Evolutionary conservation across 2,329 filamentous ascomycete genomes (phyloP), one percentile per base, ranked within the genome.

Genomic region (Fusarium verrucosum): DNA sequence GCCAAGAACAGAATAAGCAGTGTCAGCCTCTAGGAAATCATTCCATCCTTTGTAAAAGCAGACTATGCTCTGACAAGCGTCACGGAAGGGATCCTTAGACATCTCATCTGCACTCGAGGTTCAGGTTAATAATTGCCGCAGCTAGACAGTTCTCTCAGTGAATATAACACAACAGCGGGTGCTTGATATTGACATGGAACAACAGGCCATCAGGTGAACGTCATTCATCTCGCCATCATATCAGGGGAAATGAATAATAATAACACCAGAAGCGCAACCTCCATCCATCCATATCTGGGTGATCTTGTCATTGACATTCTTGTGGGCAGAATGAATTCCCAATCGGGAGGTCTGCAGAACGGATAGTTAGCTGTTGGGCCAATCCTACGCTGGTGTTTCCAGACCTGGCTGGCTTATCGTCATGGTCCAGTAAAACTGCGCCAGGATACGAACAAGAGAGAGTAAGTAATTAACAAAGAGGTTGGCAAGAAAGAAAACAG

Each of bases 331-430:
- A 49, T 41, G 51, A 55, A 52, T 71, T 68, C 69, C 69, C 35
- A 59, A 71, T 71, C 46, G 67, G 67, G 69, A 65, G 58, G 55
- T 55, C 30, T 71, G 69, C 69, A 71, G 63, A 55, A 59, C 50
- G 42, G 50, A 53, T 44, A 53, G 33, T 62, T 66, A 72, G 32
- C 52, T 58, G 56, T 46, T 58, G 65, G 59, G 33, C 69, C 67
- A 70, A 71, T 71, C 65, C 62, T 68, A 68, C 65, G 49, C 49
- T 71, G 53, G 58, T 47, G 44, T 55, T 62, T 67, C 44, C 53
- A 56, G 66, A 53, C 65, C 58, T 51, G 50, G 68, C 40, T 23
- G 23, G 14, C 30, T 50, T 60, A 59, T 55, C 50, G 37, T 53
- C 55, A 40, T 62, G 58, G 66, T 66, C 44, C 58, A 66, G 56